Conservation (phyloP, 495 filamentous ascomycete genomes). For the Aspergillus cavernicola region DNA sequence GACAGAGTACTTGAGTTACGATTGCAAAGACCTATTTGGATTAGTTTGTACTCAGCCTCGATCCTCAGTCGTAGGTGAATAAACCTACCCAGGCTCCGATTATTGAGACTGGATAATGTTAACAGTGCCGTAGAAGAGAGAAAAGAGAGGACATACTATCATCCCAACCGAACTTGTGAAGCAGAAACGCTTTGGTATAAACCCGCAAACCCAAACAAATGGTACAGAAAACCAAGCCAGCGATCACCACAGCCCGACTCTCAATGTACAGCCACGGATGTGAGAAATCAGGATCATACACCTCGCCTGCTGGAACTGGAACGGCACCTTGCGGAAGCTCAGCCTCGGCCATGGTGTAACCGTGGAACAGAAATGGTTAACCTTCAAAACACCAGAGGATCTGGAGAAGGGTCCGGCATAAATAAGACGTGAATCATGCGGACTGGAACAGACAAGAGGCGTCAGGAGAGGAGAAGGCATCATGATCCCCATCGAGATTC, state of each 20-base stretch:
- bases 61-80: not conserved
- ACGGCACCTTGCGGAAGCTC: slow-evolving; percentile 1
- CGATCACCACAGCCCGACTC: slow-evolving; percentile 10
- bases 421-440: not conserved
- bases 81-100: slow-evolving; percentile 25
- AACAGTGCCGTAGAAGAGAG: not conserved
- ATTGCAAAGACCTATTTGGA: slow-evolving; percentile 10
- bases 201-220: slow-evolving; percentile 16
- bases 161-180: slow-evolving; percentile 27
- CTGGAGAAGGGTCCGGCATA: not conserved
- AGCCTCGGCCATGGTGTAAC: not conserved
- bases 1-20: slow-evolving; percentile 16
- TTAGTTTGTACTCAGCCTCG: not conserved
- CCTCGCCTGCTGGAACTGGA: slow-evolving; percentile 14
- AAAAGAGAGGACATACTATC: slow-evolving; percentile 17
- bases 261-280: slow-evolving; percentile 16
- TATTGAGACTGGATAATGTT: slow-evolving; percentile 18
- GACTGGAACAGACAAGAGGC: not conserved
- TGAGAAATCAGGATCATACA: slow-evolving; percentile 18
- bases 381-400: not conserved
- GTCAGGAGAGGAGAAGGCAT: too few species aligned
- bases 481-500: too few species aligned
- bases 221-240: slow-evolving; percentile 16
- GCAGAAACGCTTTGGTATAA: slow-evolving; percentile 20
- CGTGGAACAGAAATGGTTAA: not conserved